Evolutionary conservation across 345 rosid genomes (phyloP).

Genomic region (Clarkia xantiana): DNA sequence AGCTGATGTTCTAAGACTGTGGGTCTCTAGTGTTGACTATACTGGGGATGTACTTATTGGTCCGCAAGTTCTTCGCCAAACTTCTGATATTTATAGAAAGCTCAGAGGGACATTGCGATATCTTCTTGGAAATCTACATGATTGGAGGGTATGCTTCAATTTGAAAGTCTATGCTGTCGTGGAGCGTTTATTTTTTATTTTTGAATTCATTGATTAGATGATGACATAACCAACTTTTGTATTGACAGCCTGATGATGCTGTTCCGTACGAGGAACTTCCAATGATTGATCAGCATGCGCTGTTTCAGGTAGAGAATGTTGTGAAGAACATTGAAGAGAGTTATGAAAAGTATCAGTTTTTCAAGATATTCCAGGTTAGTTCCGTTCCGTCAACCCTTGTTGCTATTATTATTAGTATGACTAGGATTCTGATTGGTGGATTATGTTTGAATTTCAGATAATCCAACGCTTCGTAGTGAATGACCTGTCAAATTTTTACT

Average conservation of each 20-base stretch:
- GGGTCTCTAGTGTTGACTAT: constrained; percentile 99
- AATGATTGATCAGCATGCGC: constrained; percentile 76
- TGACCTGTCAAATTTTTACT: constrained; percentile 88
- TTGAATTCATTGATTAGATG: too few species aligned
- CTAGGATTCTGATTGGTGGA: neutral
- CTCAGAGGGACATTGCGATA: constrained; percentile 83
- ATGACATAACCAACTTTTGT: constrained; percentile 8
- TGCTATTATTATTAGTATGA: neutral
- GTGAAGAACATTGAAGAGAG: constrained; percentile 55
- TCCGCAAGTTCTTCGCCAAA: constrained; percentile 73
- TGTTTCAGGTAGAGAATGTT: constrained; percentile 77
- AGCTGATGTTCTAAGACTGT: constrained; percentile 85
- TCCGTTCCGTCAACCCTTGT: neutral
- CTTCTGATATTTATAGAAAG: constrained; percentile 86
- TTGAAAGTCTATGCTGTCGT: neutral
- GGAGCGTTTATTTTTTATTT: too few species aligned
- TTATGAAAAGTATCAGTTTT: constrained; percentile 75
- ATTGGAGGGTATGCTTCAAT: constrained; percentile 57
- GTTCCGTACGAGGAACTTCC: constrained; percentile 68
- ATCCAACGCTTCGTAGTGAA: constrained; percentile 75
- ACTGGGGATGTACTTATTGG: constrained; percentile 75
- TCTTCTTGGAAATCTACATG: constrained; percentile 89
- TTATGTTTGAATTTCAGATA: constrained; percentile 31
- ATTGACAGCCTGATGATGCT: constrained; percentile 56
- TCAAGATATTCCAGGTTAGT: constrained; percentile 80